These are phyloP conservation scores for Cercospora sp. DNA, from an alignment of 2,329 filamentous ascomycete species.

Conservation along the genomic window DNA sequence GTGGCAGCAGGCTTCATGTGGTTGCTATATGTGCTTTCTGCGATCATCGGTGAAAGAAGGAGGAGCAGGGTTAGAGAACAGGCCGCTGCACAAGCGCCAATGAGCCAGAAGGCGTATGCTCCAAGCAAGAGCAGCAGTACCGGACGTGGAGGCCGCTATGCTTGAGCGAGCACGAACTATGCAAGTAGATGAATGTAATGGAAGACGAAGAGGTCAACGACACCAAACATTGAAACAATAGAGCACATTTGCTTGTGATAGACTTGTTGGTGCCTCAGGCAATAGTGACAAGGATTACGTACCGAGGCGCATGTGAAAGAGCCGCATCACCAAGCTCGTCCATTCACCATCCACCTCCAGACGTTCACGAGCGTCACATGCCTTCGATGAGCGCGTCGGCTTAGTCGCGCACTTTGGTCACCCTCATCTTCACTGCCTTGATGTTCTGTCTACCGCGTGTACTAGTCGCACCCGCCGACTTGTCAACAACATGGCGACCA, in stretches of 20 bases:
- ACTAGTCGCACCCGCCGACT: neutral
- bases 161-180: neutral
- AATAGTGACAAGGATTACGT: neutral
- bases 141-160: slow-evolving; percentile 7
- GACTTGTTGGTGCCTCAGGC: too few relatives aligned
- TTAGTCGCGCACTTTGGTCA: slow-evolving; percentile 2
- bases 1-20: slow-evolving; percentile 53
- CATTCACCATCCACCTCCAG: neutral
- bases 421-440: neutral
- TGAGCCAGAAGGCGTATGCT: slow-evolving; percentile 17
- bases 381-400: neutral
- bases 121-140: slow-evolving; percentile 16
- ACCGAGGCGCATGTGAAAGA: slow-evolving; percentile 14
- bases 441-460: neutral
- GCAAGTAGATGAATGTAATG: neutral
- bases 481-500: slow-evolving; percentile 26
- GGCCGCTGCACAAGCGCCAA: slow-evolving; percentile 2
- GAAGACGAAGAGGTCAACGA: neutral
- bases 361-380: neutral
- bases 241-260: too few relatives aligned
- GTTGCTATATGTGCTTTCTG: slow-evolving; percentile 42
- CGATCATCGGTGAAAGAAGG: slow-evolving; percentile 26
- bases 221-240: neutral
- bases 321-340: neutral
- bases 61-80: slow-evolving; percentile 14